These are phyloP conservation scores for Penicillium waksmanii DNA, from an alignment of 495 filamentous ascomycete species.

Conservation along the genomic window DNA sequence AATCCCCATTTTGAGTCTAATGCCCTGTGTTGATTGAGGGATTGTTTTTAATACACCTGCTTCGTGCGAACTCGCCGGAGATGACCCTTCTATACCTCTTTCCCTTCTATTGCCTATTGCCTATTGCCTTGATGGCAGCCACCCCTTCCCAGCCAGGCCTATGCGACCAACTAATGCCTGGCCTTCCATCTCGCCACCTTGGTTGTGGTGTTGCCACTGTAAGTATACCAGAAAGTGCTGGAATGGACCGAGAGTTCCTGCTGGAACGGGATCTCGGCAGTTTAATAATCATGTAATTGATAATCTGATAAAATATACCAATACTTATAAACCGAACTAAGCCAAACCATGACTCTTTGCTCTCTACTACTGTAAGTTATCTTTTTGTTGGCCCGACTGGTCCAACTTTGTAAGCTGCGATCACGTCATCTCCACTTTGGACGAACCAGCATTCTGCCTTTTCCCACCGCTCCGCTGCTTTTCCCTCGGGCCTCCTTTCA, in stretches of 20 bases:
- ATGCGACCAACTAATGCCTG: not conserved
- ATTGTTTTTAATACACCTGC: not conserved
- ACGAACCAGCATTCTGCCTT: conserved; percentile 13
- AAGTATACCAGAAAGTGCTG: conserved; percentile 1
- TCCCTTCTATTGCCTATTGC: not conserved
- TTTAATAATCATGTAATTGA: conserved; percentile 2
- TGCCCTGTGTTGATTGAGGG: not conserved
- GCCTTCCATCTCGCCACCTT: not conserved
- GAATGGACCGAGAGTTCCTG: not conserved
- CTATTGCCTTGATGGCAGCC: not conserved
- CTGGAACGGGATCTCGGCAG: not conserved
- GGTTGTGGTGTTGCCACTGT: not conserved
- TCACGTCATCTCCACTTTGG: conserved; percentile 25
- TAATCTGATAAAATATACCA: not conserved
- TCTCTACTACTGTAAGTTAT: not conserved
- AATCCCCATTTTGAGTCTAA: not conserved
- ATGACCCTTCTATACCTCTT: not conserved
- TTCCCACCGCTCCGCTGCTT: conserved; percentile 11
- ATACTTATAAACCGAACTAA: not conserved
- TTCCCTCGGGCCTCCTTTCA: conserved; percentile 12
- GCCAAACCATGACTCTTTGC: not conserved
- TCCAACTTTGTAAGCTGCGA: conserved; percentile 31
- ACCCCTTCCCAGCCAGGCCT: not conserved
- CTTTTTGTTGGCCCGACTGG: conserved; percentile 5
- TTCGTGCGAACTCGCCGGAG: not conserved